Evolutionary conservation across 1,284 basidiomycete genomes (phyloP), one percentile per base, ranked within the genome.

Genomic region (Pseudozyma flocculosa): DNA sequence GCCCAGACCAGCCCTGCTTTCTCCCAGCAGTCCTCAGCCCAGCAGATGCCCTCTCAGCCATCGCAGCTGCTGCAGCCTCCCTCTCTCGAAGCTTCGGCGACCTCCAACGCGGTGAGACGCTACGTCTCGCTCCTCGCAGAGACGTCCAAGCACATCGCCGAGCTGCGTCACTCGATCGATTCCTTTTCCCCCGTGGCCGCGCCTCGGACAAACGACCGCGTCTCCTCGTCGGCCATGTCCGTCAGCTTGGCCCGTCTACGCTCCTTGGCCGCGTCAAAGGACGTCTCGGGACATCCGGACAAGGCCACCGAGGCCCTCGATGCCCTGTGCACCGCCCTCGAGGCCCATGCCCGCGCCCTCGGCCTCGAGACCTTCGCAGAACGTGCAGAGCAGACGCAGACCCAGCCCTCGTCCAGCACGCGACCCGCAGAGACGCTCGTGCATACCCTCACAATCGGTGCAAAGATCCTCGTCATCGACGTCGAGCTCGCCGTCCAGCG

Each of bases 401-500:
- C n/a, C 3, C 18, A 21, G 11, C 7, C 10, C 7, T 34, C 32
- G 32, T 29, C 26, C 11, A 5, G 4, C 4, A 21, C 4, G 11
- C 17, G 15, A 0, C 26, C 49, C 2, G 22, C 29, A 29, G 37
- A 30, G 19, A 26, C 30, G 5, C 49, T 52, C 21, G 45, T 53
- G 1, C 62, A 61, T 37, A 54, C 62, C 1, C 43, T 65, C 23
- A 65, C 62, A 0, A 45, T 65, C 9, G 62, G 58, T 24, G 62
- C 62, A 32, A 65, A 65, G 52, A 58, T 65, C n/a, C 34, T 65
- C 18, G 62, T 65, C 43, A 65, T 65, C 40, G 62, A 65, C 30
- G 52, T 65, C 46, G 62, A 65, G 30, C 45, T 65, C 23, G 41
- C 38, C 23, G 17, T 55, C 36, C 11, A 45, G 45, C 43, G 34